Conservation (phyloP, 345 rosid genomes). For the Leavenworthia alabamica region DNA sequence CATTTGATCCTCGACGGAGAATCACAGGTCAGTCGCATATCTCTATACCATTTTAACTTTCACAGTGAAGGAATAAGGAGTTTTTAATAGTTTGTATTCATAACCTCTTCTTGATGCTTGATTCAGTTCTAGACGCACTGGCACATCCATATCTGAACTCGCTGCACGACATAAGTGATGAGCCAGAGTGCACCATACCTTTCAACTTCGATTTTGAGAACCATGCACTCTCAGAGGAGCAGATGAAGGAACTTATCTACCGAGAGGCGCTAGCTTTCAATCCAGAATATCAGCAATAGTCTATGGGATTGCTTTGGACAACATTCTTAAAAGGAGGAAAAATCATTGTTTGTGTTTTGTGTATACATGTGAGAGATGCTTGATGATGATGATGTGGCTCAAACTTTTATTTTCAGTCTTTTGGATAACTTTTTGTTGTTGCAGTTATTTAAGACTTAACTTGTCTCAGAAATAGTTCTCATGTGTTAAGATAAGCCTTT, state of each 20-base stretch:
- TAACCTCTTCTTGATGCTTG: constrained; percentile 7
- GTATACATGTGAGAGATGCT: constrained; percentile 29
- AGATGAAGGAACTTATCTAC: constrained; percentile 92
- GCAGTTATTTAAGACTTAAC: constrained; percentile 3
- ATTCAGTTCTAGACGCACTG: constrained; percentile 77
- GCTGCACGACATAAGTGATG: constrained; percentile 86
- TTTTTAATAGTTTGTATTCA: not conserved
- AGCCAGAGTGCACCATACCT: constrained; percentile 80
- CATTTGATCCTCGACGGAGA: constrained; percentile 90
- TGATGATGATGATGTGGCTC: constrained; percentile 9
- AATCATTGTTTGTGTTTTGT: constrained; percentile 25
- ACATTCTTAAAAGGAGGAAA: constrained; percentile 15
- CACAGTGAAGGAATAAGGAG: too few relatives aligned
- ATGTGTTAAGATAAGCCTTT: not conserved
- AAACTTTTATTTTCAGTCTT: constrained; percentile 14
- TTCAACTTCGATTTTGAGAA: constrained; percentile 97
- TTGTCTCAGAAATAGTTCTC: constrained; percentile 18
- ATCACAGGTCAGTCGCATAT: constrained; percentile 59
- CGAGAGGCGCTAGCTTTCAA: constrained; percentile 96
- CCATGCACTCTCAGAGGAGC: constrained; percentile 82
- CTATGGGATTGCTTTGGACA: constrained; percentile 17
- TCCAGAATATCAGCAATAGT: constrained; percentile 65
- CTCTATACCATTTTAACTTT: too few relatives aligned
- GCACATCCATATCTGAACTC: constrained; percentile 93
- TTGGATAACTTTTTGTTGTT: constrained; percentile 14